Evolutionary conservation across 257 asterid species (phyloP).

Genomic region (Rauvolfia tetraphylla): DNA sequence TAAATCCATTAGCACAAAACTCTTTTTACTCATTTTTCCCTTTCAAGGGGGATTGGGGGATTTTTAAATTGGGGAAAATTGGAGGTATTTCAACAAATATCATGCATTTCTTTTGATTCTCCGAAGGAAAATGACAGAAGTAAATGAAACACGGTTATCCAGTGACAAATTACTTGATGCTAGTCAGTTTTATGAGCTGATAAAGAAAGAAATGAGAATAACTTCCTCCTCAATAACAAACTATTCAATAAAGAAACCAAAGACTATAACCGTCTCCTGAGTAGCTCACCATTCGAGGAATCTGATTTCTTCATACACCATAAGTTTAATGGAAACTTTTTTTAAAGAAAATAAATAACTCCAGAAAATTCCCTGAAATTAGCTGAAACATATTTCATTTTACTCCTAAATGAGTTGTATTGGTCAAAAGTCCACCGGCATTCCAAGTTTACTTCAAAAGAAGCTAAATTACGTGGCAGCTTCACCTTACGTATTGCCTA

Average conservation of each 20-base stretch:
- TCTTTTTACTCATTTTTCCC: not conserved
- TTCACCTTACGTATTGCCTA: not conserved
- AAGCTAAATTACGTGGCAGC: not conserved
- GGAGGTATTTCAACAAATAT: not conserved
- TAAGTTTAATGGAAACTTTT: not conserved
- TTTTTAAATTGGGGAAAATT: not conserved
- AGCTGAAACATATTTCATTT: not conserved
- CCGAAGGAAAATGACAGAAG: not conserved
- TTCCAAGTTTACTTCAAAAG: not conserved
- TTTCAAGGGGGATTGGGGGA: not conserved
- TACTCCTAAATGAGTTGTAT: not conserved
- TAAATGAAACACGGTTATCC: not conserved
- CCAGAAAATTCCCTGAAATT: not conserved
- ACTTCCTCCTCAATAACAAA: not conserved
- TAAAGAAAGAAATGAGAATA: not conserved
- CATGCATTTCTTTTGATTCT: not conserved
- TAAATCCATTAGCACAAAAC: not conserved
- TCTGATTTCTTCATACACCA: not conserved
- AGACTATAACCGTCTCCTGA: too few species aligned
- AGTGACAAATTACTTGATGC: not conserved
- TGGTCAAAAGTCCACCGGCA: not conserved
- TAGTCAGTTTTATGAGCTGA: not conserved
- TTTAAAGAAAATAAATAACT: not conserved
- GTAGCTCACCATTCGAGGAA: too few species aligned
- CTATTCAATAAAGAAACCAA: not conserved